A percentile compares a stretch with the other conserved stretches of the same genome.
These are phyloP conservation scores for Gossypium davidsonii DNA, from an alignment of 441 rosid species.

Conservation along the genomic window DNA sequence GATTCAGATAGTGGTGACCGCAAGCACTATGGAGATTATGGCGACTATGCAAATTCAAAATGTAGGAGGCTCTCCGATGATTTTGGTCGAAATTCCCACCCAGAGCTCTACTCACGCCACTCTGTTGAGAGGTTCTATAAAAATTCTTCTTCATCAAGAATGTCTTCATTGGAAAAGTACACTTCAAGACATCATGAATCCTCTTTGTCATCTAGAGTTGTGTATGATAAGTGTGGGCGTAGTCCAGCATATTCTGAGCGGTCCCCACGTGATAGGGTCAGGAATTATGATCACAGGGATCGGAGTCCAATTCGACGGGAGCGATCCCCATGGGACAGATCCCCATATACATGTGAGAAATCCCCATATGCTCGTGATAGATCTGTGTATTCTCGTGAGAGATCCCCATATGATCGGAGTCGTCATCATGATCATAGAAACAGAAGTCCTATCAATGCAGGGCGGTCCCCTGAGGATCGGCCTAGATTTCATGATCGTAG, in stretches of 20 bases:
- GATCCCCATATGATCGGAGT: constrained; percentile 71
- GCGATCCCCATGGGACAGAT: constrained; percentile 59
- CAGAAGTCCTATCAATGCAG: constrained; percentile 71
- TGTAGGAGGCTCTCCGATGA: constrained; percentile 79
- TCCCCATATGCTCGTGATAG: constrained; percentile 43
- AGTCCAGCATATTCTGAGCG: constrained; percentile 73
- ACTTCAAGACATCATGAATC: constrained; percentile 73
- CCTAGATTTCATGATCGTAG: constrained; percentile 56
- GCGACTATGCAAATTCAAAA: constrained; percentile 62
- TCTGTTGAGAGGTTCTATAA: constrained; percentile 55
- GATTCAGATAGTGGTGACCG: constrained; percentile 68
- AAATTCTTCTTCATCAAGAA: constrained; percentile 64
- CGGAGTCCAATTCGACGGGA: constrained; percentile 64
- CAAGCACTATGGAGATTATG: constrained; percentile 55
- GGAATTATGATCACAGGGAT: constrained; percentile 61
- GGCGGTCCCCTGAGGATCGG: constrained; percentile 64
- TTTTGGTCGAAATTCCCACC: constrained; percentile 40
- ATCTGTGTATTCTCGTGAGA: constrained; percentile 61
- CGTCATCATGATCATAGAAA: constrained; percentile 63
- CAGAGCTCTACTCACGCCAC: constrained; percentile 63
- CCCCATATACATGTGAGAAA: constrained; percentile 35
- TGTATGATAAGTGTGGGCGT: constrained; percentile 68
- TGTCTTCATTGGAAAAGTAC: constrained; percentile 57
- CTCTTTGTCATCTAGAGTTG: constrained; percentile 56
- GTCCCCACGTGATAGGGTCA: constrained; percentile 67